Conservation (phyloP, 2,329 filamentous ascomycete species). For the Hymenoscyphus linearis region DNA sequence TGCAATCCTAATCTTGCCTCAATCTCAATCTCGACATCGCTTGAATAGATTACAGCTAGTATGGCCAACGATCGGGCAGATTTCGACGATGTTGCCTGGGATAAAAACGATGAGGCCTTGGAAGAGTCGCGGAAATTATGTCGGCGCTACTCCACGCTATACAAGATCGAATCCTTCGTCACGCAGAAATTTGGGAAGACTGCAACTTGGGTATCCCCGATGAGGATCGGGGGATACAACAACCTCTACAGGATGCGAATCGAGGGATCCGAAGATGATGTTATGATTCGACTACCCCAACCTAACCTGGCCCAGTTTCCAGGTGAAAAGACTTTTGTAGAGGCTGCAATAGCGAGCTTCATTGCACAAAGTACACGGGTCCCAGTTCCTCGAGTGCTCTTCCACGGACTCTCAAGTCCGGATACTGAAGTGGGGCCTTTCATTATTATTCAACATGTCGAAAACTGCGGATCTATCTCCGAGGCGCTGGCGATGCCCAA, state of each 20-base stretch:
- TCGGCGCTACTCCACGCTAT: conserved; percentile 4
- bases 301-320: conserved; percentile 14
- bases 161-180: conserved; percentile 12
- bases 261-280: conserved; percentile 12
- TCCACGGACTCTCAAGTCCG: conserved; percentile 4
- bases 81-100: conserved; percentile 23
- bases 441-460: conserved; percentile 14
- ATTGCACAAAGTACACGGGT: conserved; percentile 15
- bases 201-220: conserved; percentile 12
- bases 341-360: conserved; percentile 14
- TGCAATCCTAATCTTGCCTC: too few relatives aligned
- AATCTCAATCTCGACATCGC: too few relatives aligned
- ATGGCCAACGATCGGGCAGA: conserved; percentile 10
- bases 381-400: conserved; percentile 14
- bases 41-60: too few relatives aligned
- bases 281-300: conserved; percentile 13
- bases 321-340: conserved; percentile 15
- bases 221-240: not conserved
- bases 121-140: conserved; percentile 15
- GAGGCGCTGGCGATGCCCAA: not conserved
- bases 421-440: conserved; percentile 16
- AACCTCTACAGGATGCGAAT: conserved; percentile 19
- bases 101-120: conserved; percentile 20
- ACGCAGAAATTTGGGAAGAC: conserved; percentile 15
- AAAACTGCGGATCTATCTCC: conserved; percentile 23